Base-by-base conservation (phyloP, 2,329 filamentous ascomycete species). In the Pseudopithomyces maydicus region DNA sequence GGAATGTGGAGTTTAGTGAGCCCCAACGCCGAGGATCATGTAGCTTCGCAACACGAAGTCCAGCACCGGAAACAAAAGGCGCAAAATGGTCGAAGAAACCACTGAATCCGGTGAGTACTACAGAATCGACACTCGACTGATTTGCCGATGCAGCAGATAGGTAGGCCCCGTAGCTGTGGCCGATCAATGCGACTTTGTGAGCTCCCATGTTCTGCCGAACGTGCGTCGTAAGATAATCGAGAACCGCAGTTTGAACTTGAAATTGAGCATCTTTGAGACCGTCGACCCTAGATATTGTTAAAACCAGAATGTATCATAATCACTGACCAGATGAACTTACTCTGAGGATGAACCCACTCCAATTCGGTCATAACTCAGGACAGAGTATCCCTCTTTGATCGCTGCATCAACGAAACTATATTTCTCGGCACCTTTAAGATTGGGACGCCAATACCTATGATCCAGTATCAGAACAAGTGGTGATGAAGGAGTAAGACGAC, bases 131-230 rank as follows among this genome's bases (percentile, higher is more conserved):
- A n/a, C 19, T 19, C 5, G 42, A 45, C 6, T 46, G 41, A 42
- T 47, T 56, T 17, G 54, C 54, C 20, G 54, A 45, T 8, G 5
- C 45, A 7, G 45, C 53, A 7, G 53, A 50, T 19, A 55, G 44
- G 45, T 55, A 55, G 1, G 53, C 20, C 23, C 53, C 53, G 29
- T 55, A 55, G 45, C 53, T 55, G 23, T 55, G 53, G 32, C 53
- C 53, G 23, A 55, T 11, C 8, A 55, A n/a, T 11, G 20, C 46
- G 15, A 50, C 46, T 36, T 55, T 50, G 2, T 42, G 10, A 2
- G 53, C 53, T 14, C 35, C 17, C 38, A 50, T 50, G n/a, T 44
- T 26, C 3, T 43, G 44, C 17, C 35, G 33, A 5, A 36, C 36
- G 36, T 49, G 35, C 6, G 33, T 22, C 11, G 32, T 33, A n/a